Percentiles rank a stretch among this genome's conserved stretches.
phyloP scores from a whole-genome alignment of 2,329 filamentous ascomycete genomes.

The Massarina eburnea region DNA sequence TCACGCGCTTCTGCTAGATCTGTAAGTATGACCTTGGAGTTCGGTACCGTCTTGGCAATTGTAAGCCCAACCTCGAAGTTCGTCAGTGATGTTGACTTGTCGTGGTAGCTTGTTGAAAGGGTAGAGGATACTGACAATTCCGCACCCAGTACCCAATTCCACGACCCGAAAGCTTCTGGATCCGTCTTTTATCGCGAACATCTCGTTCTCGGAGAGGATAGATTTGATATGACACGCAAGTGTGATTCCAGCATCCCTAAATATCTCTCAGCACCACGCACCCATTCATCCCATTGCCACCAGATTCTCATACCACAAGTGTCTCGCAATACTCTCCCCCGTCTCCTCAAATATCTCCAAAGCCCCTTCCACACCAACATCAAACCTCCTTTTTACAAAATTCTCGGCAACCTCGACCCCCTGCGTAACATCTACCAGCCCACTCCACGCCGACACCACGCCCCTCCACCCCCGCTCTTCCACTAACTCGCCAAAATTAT shows the following conservation, averaged over 20 bases:
- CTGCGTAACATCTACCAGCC: constrained; percentile 43
- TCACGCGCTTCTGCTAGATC: constrained; percentile 67
- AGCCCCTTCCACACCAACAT: constrained; percentile 41
- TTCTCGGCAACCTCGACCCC: constrained; percentile 49
- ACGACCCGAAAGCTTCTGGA: constrained; percentile 47
- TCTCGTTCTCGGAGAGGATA: constrained; percentile 10
- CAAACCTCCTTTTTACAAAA: constrained; percentile 59
- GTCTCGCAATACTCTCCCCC: constrained; percentile 70
- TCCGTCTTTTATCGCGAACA: neutral
- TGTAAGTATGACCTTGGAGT: constrained; percentile 61
- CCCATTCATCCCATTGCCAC: neutral
- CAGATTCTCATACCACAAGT: constrained; percentile 64
- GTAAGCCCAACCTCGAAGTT: constrained; percentile 53
- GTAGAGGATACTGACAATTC: constrained; percentile 52
- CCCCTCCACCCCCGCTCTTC: constrained; percentile 40
- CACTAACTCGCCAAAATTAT: constrained; percentile 31
- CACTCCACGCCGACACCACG: constrained; percentile 62
- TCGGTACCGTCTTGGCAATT: constrained; percentile 57
- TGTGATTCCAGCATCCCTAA: constrained; percentile 61
- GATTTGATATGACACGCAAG: constrained; percentile 55
- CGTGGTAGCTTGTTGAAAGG: neutral
- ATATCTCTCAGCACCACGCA: constrained; percentile 15
- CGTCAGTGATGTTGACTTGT: neutral
- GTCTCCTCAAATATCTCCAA: constrained; percentile 68
- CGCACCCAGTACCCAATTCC: constrained; percentile 69